Evolutionary conservation across 1,284 basidiomycete genomes (phyloP).

Genomic region (Exobasidium cylindrosporum): DNA sequence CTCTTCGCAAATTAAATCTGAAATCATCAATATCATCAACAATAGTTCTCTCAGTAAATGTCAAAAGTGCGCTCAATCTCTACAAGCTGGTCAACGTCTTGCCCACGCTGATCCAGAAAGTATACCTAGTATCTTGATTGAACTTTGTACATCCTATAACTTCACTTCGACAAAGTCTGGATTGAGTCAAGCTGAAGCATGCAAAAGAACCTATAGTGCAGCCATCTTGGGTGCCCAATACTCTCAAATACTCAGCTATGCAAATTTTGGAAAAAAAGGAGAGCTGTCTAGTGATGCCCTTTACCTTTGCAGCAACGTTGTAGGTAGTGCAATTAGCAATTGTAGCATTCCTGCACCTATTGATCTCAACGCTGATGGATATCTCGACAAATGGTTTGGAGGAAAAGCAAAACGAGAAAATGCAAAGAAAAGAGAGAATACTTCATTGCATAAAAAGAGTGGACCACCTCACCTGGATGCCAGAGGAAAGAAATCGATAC

Average conservation of each 20-base stretch:
- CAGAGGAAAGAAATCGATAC: slow-evolving; percentile 55
- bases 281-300: slow-evolving; percentile 32
- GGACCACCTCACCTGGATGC: not conserved
- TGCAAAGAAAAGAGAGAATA: not conserved
- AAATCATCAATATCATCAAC: slow-evolving; percentile 30
- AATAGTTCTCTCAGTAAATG: slow-evolving; percentile 59
- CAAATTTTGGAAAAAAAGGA: slow-evolving; percentile 30
- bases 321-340: slow-evolving; percentile 24
- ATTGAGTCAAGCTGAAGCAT: slow-evolving; percentile 59
- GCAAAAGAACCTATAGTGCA: slow-evolving; percentile 30
- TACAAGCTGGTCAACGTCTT: slow-evolving; percentile 68
- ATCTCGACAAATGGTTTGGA: slow-evolving; percentile 43
- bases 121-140: slow-evolving; percentile 64
- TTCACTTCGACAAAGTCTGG: slow-evolving; percentile 61
- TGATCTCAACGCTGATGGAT: slow-evolving; percentile 21
- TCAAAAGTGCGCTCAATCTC: slow-evolving; percentile 64
- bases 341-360: slow-evolving; percentile 39
- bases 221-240: slow-evolving; percentile 36
- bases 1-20: slow-evolving; percentile 62
- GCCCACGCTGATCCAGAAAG: slow-evolving; percentile 66
- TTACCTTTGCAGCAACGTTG: slow-evolving; percentile 41
- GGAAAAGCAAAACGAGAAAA: slow-evolving; percentile 14
- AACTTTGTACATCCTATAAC: slow-evolving; percentile 65
- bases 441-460: not conserved
- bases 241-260: slow-evolving; percentile 49